A percentile compares a stretch with the other conserved stretches of the same genome.
phyloP scores from a whole-genome alignment of 2,329 filamentous ascomycete species.

The Exophiala viscosa region DNA sequence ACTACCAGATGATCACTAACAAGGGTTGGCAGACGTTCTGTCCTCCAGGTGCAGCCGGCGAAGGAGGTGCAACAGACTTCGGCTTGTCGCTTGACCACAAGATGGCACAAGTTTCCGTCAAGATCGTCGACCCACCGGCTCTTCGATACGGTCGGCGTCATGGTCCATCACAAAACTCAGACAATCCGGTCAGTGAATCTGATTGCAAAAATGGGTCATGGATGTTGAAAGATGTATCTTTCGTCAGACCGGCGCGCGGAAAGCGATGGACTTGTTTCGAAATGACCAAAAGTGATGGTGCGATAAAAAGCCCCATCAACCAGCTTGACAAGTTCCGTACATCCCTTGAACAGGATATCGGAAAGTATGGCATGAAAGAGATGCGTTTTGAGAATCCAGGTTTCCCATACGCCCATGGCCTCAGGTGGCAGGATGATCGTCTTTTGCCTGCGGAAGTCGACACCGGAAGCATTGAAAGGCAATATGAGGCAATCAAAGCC shows the following conservation, averaged over 20 bases:
- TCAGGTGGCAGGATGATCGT: no score
- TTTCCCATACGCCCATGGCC: background rate
- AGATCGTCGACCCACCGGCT: background rate
- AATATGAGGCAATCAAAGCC: background rate
- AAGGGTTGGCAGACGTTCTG: slow-evolving; percentile 1
- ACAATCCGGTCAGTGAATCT: no score
- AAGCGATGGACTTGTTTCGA: slow-evolving; percentile 7
- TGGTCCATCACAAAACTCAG: no score
- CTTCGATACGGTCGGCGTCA: background rate
- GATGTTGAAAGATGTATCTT: slow-evolving; percentile 1
- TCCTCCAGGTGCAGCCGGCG: background rate
- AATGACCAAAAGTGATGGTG: background rate
- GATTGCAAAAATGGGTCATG: background rate
- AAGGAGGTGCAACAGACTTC: background rate
- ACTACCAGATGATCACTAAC: slow-evolving; percentile 5
- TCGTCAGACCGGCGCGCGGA: background rate
- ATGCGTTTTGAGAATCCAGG: background rate
- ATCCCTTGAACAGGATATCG: background rate
- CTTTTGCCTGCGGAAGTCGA: no score
- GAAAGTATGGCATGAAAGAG: background rate
- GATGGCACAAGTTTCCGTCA: slow-evolving; percentile 5
- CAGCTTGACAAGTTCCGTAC: no score
- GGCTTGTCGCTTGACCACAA: background rate
- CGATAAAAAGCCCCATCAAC: background rate
- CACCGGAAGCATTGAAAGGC: background rate